phyloP scores from a whole-genome alignment of 1,284 basidiomycete species.

The Mrakiaceae sp. region DNA sequence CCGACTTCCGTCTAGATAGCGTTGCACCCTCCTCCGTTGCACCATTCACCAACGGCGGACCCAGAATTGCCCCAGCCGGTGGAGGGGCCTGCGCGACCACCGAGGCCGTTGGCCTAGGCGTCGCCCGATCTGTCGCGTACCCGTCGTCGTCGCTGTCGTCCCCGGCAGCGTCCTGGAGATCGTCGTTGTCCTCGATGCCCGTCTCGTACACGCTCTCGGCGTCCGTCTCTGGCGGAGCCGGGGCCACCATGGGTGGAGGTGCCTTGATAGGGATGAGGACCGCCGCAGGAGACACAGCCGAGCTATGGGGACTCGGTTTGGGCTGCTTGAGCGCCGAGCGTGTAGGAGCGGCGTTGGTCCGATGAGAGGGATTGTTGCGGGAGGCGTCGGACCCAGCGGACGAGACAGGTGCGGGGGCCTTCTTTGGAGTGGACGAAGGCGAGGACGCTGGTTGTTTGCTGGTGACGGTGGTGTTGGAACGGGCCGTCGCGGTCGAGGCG shows the following conservation, averaged over 20 bases:
- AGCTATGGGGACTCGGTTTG: too few relatives aligned
- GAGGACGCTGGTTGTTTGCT: too few relatives aligned
- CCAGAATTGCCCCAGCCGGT: not conserved
- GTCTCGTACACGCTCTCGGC: conserved; percentile 15
- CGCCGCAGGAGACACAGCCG: too few relatives aligned
- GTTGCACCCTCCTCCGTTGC: not conserved
- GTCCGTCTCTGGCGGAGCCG: not conserved
- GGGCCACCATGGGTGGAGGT: not conserved
- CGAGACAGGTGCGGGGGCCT: too few relatives aligned
- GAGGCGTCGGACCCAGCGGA: too few relatives aligned
- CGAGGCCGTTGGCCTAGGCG: not conserved
- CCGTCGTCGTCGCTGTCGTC: conserved; percentile 1
- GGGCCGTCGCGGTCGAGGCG: not conserved
- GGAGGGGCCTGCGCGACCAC: not conserved
- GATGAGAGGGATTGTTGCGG: too few relatives aligned
- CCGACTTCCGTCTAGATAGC: conserved; percentile 10
- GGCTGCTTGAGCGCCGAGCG: too few relatives aligned
- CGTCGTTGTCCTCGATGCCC: conserved; percentile 13
- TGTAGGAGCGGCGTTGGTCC: too few relatives aligned
- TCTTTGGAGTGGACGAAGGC: too few relatives aligned
- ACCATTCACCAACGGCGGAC: not conserved
- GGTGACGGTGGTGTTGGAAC: not conserved
- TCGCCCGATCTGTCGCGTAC: not conserved
- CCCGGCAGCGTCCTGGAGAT: not conserved
- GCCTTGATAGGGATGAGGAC: too few relatives aligned